A percentile compares a stretch with the other conserved stretches of the same genome.
Evolutionary conservation across 1,284 basidiomycete genomes (phyloP).

Genomic region (Sporisorium sorghi): DNA sequence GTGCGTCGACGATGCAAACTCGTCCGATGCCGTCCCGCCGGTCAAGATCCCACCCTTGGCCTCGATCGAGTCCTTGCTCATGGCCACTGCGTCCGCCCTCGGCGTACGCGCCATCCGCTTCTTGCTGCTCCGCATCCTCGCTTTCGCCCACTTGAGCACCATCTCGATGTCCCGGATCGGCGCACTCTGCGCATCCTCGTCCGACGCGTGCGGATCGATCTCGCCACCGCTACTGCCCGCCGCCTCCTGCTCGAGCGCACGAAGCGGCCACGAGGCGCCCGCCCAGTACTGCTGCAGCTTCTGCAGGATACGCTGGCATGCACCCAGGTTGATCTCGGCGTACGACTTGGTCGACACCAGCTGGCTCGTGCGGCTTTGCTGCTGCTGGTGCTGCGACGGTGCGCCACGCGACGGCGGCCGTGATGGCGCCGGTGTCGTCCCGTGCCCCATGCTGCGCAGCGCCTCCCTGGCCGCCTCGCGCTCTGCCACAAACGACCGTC

Average conservation of each 20-base stretch:
- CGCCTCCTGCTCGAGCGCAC: slow-evolving; percentile 58
- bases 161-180: slow-evolving; percentile 60
- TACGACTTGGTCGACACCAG: slow-evolving; percentile 49
- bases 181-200: slow-evolving; percentile 57
- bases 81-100: slow-evolving; percentile 23
- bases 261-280: slow-evolving; percentile 55
- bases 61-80: slow-evolving; percentile 24
- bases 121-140: slow-evolving; percentile 30
- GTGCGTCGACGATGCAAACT: slow-evolving; percentile 40
- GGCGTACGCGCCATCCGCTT: slow-evolving; percentile 39
- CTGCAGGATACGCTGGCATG: slow-evolving; percentile 51
- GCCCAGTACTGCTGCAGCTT: slow-evolving; percentile 57
- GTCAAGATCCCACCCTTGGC: slow-evolving; percentile 25
- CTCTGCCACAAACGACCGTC: slow-evolving; percentile 55
- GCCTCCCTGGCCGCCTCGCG: slow-evolving; percentile 51
- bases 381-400: slow-evolving; percentile 23
- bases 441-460: slow-evolving; percentile 49
- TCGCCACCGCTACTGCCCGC: slow-evolving; percentile 41
- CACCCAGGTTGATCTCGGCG: slow-evolving; percentile 54
- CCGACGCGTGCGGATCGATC: slow-evolving; percentile 51
- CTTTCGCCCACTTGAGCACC: slow-evolving; percentile 60
- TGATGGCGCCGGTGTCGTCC: slow-evolving; percentile 40
- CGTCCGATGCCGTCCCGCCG: slow-evolving; percentile 28
- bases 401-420: slow-evolving; percentile 39
- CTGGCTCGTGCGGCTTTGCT: slow-evolving; percentile 32